Evolutionary conservation across 352 stramenopile species (phyloP).

Genomic region (Ophiocytium majus): DNA sequence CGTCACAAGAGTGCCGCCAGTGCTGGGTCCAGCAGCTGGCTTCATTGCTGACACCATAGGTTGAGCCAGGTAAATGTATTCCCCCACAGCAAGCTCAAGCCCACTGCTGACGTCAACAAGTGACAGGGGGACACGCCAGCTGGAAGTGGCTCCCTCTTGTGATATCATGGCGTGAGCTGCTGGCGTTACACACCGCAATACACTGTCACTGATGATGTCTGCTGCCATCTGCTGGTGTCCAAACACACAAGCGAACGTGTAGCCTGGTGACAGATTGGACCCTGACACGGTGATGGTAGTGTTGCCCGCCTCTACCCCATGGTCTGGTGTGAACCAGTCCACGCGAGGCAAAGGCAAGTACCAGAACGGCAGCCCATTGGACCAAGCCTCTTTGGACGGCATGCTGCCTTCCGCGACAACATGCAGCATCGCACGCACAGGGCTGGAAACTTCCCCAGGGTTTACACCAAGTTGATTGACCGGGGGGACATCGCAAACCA

Average conservation of each 20-base stretch:
- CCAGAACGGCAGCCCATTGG: conserved; percentile 6
- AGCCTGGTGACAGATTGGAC: neutral
- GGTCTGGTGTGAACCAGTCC: neutral
- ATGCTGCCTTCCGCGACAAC: neutral
- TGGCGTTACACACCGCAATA: neutral
- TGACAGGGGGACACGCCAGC: neutral
- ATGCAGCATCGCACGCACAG: neutral
- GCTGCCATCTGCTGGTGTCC: neutral
- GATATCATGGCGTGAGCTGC: neutral
- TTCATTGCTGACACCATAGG: neutral
- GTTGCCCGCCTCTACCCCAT: neutral
- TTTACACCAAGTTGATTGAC: neutral
- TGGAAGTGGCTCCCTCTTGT: no score
- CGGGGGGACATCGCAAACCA: neutral
- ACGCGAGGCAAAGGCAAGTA: neutral
- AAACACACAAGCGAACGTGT: neutral
- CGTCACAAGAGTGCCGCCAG: neutral
- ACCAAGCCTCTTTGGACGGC: neutral
- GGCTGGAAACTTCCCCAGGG: neutral
- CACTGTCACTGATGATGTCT: neutral
- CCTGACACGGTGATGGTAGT: neutral
- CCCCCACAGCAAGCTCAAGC: neutral
- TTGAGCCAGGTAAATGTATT: neutral
- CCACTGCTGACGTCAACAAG: neutral
- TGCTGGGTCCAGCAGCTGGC: neutral